Conservation (phyloP, 164 flowering plant genomes). For the Malania oleifera region DNA sequence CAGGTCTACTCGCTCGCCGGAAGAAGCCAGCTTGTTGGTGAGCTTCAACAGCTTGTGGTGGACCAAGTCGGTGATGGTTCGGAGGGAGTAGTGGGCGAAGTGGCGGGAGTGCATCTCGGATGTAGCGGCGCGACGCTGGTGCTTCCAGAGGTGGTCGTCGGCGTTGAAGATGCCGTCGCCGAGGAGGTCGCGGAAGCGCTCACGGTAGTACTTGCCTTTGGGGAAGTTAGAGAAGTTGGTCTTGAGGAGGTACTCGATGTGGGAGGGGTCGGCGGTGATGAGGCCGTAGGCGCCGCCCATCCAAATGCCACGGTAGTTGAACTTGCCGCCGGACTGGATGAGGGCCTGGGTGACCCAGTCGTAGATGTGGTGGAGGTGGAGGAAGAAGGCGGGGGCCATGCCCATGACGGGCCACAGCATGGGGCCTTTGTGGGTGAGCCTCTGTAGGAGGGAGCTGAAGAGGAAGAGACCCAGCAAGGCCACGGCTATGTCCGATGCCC, state of each 20-base stretch:
- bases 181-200: conserved; percentile 56
- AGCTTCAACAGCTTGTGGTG: conserved; percentile 39
- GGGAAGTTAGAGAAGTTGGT: conserved; percentile 74
- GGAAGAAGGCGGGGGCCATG: conserved; percentile 41
- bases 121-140: conserved; percentile 46
- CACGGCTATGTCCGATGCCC: conserved; percentile 30
- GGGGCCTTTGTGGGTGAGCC: conserved; percentile 47
- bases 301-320: conserved; percentile 46
- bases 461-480: conserved; percentile 42
- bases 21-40: conserved; percentile 22
- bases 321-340: conserved; percentile 39
- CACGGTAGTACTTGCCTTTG: conserved; percentile 57
- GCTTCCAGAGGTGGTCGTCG: conserved; percentile 60
- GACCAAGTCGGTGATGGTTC: conserved; percentile 38
- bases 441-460: conserved; percentile 32
- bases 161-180: conserved; percentile 78
- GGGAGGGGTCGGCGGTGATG: conserved; percentile 49
- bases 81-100: conserved; percentile 39
- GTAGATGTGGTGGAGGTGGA: conserved; percentile 25
- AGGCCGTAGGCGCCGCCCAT: conserved; percentile 37
- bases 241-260: conserved; percentile 68
- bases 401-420: conserved; percentile 72
- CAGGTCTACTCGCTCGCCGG: conserved; percentile 34
- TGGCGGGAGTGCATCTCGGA: conserved; percentile 52
- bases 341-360: conserved; percentile 40